Evolutionary conservation across 306 rosid genomes (phyloP), one percentile per base, ranked within the genome.

Genomic region (Dryas alaskensis): DNA sequence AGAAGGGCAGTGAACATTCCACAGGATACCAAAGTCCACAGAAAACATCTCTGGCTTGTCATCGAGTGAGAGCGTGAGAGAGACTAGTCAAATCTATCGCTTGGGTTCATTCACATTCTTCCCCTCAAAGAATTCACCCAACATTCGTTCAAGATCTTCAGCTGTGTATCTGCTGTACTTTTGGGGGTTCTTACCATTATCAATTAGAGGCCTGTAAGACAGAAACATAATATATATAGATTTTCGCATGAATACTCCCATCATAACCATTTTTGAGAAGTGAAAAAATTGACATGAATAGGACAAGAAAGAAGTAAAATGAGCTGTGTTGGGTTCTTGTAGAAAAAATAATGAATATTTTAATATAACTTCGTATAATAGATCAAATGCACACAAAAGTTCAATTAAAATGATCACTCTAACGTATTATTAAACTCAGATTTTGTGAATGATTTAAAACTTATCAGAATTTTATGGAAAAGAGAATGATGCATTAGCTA

Each of bases 71-170:
- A 25, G 13, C 2, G 55, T 3, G 80, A 8, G 10, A 49, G 40
- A 22, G 65, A 44, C 55, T 0, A 12, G 75, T 45, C 62, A 37
- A 14, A 37, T 79, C 81, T 78, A 88, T 60, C 95, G 84, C 81
- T 60, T 94, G 11, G 83, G 87, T 65, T 94, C 99, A 4, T 48
- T 89, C 81, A 90, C 44, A 66, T 76, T 92, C 83, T 88, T 94
- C 48, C 99, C 99, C 82, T 94, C 99, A 4, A 92, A 94, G 86
- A 94, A 94, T 60, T 94, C 99, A 7, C 97, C 96, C 78, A 94
- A 61, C 97, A 94, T 94, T 17, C 95, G 78, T 58, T 94, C 99
- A 8, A 92, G 92, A 87, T 94, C 99, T 81, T 94, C 99, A 0
- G 97, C 88, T 0, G 85, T 75, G 81, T 87, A 94, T 75, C 88